phyloP scores from a whole-genome alignment of 2,329 filamentous ascomycete genomes.

The Xylaria sp. region DNA sequence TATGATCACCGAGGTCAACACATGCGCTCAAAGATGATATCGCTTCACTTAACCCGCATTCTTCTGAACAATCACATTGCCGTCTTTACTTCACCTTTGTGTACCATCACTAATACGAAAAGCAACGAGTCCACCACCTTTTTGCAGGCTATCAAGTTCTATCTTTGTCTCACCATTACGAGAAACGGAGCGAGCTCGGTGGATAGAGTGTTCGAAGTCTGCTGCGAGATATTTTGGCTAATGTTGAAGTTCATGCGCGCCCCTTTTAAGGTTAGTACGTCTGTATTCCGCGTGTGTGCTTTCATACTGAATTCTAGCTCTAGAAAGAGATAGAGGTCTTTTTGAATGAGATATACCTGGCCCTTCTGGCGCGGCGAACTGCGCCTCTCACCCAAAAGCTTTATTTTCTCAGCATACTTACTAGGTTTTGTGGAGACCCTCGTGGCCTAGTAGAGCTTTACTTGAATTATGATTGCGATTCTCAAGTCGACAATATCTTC shows the following conservation, averaged over 20 bases:
- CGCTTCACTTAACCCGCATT: slow-evolving; percentile 93
- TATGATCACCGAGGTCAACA: slow-evolving; percentile 93
- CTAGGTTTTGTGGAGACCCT: slow-evolving; percentile 85
- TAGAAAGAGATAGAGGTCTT: slow-evolving; percentile 98
- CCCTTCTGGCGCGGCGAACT: slow-evolving; percentile 86
- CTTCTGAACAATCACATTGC: slow-evolving; percentile 92
- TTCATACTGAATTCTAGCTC: slow-evolving; percentile 47
- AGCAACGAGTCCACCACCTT: slow-evolving; percentile 90
- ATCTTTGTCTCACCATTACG: slow-evolving; percentile 93
- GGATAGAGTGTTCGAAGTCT: slow-evolving; percentile 91
- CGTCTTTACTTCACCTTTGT: slow-evolving; percentile 90
- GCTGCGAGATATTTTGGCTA: slow-evolving; percentile 97
- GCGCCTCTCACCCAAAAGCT: slow-evolving; percentile 92
- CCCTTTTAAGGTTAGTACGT: slow-evolving; percentile 80
- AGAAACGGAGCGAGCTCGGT: slow-evolving; percentile 95
- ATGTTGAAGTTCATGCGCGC: slow-evolving; percentile 95
- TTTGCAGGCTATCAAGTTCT: slow-evolving; percentile 94
- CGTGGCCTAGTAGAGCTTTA: slow-evolving; percentile 93
- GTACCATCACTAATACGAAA: slow-evolving; percentile 91
- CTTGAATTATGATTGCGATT: slow-evolving; percentile 97
- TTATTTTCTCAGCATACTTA: slow-evolving; percentile 87
- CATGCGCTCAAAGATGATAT: slow-evolving; percentile 97
- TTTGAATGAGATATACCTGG: slow-evolving; percentile 94
- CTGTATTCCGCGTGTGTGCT: slow-evolving; percentile 18
- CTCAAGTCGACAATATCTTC: slow-evolving; percentile 96